Conservation (phyloP, 108 stramenopile genomes). For the Cyclostephanos invisitatus region DNA sequence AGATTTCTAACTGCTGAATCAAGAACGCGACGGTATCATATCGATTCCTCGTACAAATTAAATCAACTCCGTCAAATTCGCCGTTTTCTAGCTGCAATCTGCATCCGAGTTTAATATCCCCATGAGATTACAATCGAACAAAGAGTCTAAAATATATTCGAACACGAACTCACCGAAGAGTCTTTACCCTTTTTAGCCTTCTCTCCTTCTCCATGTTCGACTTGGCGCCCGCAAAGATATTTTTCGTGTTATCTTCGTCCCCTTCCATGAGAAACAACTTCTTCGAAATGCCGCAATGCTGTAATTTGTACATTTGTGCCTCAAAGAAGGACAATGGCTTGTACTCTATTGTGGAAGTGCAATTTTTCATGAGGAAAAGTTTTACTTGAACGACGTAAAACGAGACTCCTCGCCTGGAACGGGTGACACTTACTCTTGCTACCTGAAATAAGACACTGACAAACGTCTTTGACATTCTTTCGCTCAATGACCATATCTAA, state of each 20-base stretch:
- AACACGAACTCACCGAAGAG: slow-evolving; percentile 21
- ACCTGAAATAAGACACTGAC: slow-evolving; percentile 20
- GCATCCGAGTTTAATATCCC: background rate
- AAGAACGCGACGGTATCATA: slow-evolving; percentile 26
- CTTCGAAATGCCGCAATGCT: slow-evolving; percentile 28
- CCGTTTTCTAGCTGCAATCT: slow-evolving; percentile 31
- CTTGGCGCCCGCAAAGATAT: slow-evolving; percentile 19
- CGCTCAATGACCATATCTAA: slow-evolving; percentile 46
- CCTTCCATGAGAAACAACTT: slow-evolving; percentile 42
- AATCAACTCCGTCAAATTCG: slow-evolving; percentile 23
- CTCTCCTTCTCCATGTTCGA: slow-evolving; percentile 24
- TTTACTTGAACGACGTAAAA: background rate
- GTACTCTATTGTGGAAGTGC: slow-evolving; percentile 2
- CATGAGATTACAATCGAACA: background rate
- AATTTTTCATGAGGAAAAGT: background rate
- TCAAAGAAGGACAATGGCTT: slow-evolving; percentile 43
- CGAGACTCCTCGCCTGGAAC: background rate
- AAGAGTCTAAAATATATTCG: background rate
- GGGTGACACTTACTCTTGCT: slow-evolving; percentile 12
- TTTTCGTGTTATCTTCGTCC: slow-evolving; percentile 20
- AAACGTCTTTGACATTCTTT: slow-evolving; percentile 37
- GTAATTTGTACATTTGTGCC: slow-evolving; percentile 49
- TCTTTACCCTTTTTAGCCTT: slow-evolving; percentile 41
- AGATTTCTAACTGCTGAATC: slow-evolving; percentile 34
- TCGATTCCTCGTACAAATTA: slow-evolving; percentile 28